Base-by-base conservation (phyloP, 345 rosid genomes). In the Pseudoturritis turrita region DNA sequence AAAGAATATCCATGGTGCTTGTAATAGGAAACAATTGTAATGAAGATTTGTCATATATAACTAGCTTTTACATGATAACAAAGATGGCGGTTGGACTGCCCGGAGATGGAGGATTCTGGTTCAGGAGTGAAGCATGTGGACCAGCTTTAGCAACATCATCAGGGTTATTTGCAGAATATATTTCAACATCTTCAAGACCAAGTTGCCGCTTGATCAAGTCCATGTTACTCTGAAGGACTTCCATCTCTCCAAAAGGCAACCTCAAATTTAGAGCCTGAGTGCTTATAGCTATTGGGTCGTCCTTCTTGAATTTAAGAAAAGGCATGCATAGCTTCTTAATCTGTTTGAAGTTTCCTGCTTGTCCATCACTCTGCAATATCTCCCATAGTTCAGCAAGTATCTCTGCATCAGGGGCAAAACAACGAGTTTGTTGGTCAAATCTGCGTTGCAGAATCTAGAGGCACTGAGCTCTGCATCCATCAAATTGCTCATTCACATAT, bases 381-480 rank as follows among this genome's bases (percentile, higher is more conserved):
- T 83, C 84, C 79, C 35, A 76, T 43, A 95, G 68, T 11, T 91
- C 96, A 19, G 80, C 86, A 65, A 83, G 36, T 70, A 95, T 83
- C 84, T 85, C 97, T 5, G 50, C 73, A 54, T 94, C 93, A 4
- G 96, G 81, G 9, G 87, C 82, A 74, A 94, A 88, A 6, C 79
- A 31, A n/a, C 70, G 43, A 11, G 71, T 81, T 40, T 78, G 60
- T 21, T 65, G 11, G 78, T 88, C 76, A 37, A 84, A 91, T 58
- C 84, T 88, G 77, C 77, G 83, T 80, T 81, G 81, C 43, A 94
- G 89, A 50, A 94, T 87, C 64, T 50, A 47, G 83, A 94, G 79
- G 83, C 97, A 89, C 33, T 87, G 95, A 22, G 96, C 93, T 76
- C 83, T 85, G 97, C 96, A 91, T 21, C 95, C 96, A 56, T 88